These are phyloP conservation scores for Ophiocordyceps unilateralis DNA, from an alignment of 2,329 filamentous ascomycete species.

Conservation along the genomic window DNA sequence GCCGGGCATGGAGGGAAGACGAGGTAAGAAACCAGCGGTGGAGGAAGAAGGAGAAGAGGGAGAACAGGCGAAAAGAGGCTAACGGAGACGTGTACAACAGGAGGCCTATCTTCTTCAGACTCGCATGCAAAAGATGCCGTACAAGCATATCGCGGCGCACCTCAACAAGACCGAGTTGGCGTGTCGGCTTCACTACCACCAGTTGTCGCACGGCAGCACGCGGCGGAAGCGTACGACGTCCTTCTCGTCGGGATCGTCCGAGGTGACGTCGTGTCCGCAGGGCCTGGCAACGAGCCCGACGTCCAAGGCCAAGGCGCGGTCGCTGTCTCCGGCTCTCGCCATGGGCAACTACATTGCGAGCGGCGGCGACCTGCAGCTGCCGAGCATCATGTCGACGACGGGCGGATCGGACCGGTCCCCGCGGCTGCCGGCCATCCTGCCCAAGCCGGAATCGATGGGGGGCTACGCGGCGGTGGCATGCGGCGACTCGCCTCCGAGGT, in stretches of 20 bases:
- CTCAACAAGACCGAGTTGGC: conserved; percentile 78
- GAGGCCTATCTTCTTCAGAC: conserved; percentile 73
- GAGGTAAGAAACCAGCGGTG: conserved; percentile 37
- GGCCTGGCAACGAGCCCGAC: conserved; percentile 32
- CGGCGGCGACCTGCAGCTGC: conserved; percentile 30
- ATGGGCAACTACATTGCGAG: conserved; percentile 27
- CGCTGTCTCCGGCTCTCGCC: conserved; percentile 29
- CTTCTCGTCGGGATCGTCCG: conserved; percentile 43
- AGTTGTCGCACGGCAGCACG: conserved; percentile 67
- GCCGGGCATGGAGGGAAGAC: conserved; percentile 71
- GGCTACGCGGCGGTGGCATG: conserved; percentile 9
- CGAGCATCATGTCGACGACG: conserved; percentile 32
- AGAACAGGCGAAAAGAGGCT: no score
- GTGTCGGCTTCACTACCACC: conserved; percentile 75
- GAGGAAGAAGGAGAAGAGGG: background rate
- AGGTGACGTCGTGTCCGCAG: conserved; percentile 32
- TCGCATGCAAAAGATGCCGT: conserved; percentile 74
- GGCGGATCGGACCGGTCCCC: conserved; percentile 23
- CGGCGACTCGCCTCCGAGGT: conserved; percentile 19
- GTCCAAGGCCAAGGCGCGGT: conserved; percentile 29
- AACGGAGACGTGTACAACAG: no score
- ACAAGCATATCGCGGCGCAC: conserved; percentile 75
- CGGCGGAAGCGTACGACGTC: conserved; percentile 62
- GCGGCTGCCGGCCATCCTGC: conserved; percentile 43
- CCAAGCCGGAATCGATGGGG: conserved; percentile 41